Base-by-base conservation (phyloP, 805 yeast genomes). In the Zygoascus bituminiphila region DNA sequence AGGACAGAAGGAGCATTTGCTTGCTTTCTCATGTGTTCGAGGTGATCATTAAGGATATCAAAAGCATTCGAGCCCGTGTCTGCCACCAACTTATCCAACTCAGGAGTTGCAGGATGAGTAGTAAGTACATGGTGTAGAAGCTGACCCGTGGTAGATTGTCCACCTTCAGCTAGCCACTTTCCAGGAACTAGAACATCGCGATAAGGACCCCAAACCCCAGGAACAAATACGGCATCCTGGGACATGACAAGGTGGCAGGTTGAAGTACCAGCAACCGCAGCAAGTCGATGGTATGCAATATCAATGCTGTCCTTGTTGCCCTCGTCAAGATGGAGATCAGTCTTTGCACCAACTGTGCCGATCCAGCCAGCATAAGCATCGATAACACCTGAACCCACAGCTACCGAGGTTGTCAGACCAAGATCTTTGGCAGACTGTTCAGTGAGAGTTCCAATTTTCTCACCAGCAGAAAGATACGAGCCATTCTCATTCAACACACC, bases 311-410 rank as follows among this genome's bases (percentile, higher is more conserved):
- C 40, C 29, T 46, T 55, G 21, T 47, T 45, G 12, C 42, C 51
- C 5, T 42, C 43, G 45, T 52, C 57, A 25, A 74, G 62, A 21
- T 61, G 71, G 4, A 69, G 61, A 54, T 83, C 86, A 4, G 88
- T 81, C 56, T 81, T 80, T 1, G 95, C 95, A 23, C 97, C 98
- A 51, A 91, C 96, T 1, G 98, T 93, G 49, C 98, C 98, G 48
- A 93, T 79, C 97, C 98, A 93, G 41, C 98, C 98, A 3, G 98
- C 95, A 62, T 93, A 93, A 5, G 98, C 97, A 64, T 93, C 98
- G 62, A 93, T 93, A 35, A 93, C 95, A 62, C 96, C 97, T 1
- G 94, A 82, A 6, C 96, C 97, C 38, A 93, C 98, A 26, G 80
- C 78, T 67, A 94, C 84, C 46, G 74, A 73, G 20, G 84, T 75